These are phyloP conservation scores for Ceratocystis ficicola DNA, from an alignment of 2,329 filamentous ascomycete species.

Conservation along the genomic window DNA sequence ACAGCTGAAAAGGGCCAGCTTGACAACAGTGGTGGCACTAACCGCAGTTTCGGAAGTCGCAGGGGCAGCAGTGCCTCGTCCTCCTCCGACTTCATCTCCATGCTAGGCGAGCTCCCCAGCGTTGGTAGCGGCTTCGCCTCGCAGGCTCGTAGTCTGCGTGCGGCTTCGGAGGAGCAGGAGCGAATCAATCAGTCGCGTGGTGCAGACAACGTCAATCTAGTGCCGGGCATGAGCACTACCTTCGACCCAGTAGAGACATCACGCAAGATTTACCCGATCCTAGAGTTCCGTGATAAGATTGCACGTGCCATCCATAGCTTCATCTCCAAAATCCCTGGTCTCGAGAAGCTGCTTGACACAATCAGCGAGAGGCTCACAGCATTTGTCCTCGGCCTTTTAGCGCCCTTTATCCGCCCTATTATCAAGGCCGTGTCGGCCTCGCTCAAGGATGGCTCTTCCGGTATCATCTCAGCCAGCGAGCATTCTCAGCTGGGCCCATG, in stretches of 20 bases:
- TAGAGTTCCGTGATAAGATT: constrained; percentile 87
- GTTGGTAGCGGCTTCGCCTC: constrained; percentile 52
- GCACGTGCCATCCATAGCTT: constrained; percentile 74
- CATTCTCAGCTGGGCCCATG: constrained; percentile 69
- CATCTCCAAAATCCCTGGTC: constrained; percentile 81
- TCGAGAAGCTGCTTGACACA: constrained; percentile 82
- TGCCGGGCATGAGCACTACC: constrained; percentile 61
- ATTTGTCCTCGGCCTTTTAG: constrained; percentile 80
- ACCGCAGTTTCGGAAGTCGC: constrained; percentile 28
- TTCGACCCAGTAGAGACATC: constrained; percentile 70
- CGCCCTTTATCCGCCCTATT: constrained; percentile 83
- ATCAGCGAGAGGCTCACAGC: constrained; percentile 87
- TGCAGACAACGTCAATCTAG: constrained; percentile 39
- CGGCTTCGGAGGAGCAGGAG: constrained; percentile 50
- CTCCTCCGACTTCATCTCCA: constrained; percentile 53
- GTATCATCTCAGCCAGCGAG: constrained; percentile 54
- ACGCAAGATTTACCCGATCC: constrained; percentile 81
- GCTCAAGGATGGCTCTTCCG: constrained; percentile 73
- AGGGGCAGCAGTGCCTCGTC: constrained; percentile 29
- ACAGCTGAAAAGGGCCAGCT: constrained; percentile 46
- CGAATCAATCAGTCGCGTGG: constrained; percentile 33
- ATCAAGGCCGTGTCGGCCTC: constrained; percentile 76
- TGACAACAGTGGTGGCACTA: constrained; percentile 25
- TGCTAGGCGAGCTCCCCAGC: constrained; percentile 64
- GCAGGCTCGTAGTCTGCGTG: constrained; percentile 53